Evolutionary conservation across 805 yeast species (phyloP).

Genomic region (Ascoidea tarda): DNA sequence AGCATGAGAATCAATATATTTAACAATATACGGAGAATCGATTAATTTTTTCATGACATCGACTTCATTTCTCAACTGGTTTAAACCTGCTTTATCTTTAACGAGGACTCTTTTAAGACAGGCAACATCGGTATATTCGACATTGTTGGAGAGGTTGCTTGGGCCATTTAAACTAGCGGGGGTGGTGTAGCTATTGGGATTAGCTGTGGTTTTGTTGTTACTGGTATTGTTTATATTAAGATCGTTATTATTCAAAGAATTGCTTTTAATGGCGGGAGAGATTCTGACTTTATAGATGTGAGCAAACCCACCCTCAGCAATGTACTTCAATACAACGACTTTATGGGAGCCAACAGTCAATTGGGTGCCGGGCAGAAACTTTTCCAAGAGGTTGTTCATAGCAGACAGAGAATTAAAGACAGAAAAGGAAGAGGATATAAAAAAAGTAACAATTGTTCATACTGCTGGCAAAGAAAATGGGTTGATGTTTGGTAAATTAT

Average conservation of each 20-base stretch:
- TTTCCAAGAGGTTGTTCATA: background rate
- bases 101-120: conserved; percentile 93
- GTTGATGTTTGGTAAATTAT: too few species aligned
- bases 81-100: conserved; percentile 76
- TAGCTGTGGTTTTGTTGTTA: too few species aligned
- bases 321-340: conserved; percentile 51
- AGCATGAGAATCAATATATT: conserved; percentile 93
- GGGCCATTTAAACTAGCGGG: too few species aligned
- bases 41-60: conserved; percentile 89
- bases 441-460: too few species aligned
- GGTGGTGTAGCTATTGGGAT: too few species aligned
- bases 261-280: conserved; percentile 35
- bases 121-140: conserved; percentile 29
- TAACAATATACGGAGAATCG: conserved; percentile 69
- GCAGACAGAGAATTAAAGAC: too few species aligned
- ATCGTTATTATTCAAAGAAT: conserved; percentile 14
- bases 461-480: too few species aligned
- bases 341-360: conserved; percentile 77
- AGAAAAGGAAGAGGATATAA: too few species aligned
- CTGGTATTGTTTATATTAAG: too few species aligned
- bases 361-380: conserved; percentile 48
- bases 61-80: conserved; percentile 81
- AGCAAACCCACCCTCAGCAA: conserved; percentile 92
- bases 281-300: conserved; percentile 77
- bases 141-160: too few species aligned